Conservation (phyloP, 148 eudicot species). For the Gaultheria prostrata region DNA sequence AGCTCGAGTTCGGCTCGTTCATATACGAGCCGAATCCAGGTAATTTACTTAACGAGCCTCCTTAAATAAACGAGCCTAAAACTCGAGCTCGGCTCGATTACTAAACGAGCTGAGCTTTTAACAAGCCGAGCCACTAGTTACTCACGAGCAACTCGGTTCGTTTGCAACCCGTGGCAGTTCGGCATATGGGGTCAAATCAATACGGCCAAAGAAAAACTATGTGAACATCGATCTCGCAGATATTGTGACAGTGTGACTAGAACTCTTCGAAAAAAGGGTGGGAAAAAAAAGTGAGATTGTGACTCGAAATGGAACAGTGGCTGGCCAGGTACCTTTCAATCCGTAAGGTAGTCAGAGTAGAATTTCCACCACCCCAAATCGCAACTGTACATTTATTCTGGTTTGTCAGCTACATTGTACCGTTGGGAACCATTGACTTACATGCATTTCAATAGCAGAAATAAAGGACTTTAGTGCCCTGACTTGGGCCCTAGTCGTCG, state of each 20-base stretch:
- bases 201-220: background rate
- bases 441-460: background rate
- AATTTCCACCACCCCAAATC: background rate
- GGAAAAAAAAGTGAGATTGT: background rate
- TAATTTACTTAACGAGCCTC: too few relatives aligned
- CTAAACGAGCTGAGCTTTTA: too few relatives aligned
- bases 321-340: background rate
- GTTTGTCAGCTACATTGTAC: background rate
- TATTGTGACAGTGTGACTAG: too few relatives aligned
- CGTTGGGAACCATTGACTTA: background rate
- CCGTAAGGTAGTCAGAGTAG: background rate
- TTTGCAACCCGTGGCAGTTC: too few relatives aligned
- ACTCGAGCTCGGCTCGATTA: too few relatives aligned
- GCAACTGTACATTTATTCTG: background rate
- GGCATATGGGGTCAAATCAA: background rate
- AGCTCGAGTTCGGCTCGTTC: too few relatives aligned
- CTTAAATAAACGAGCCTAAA: too few relatives aligned
- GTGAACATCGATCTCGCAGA: background rate
- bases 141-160: too few relatives aligned
- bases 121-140: too few relatives aligned
- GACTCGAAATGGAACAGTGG: background rate
- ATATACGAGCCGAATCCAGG: too few relatives aligned
- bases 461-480: background rate
- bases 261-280: too few relatives aligned
- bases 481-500: background rate